Conservation (phyloP, 257 asterid genomes). For the Fraxinus americana region DNA sequence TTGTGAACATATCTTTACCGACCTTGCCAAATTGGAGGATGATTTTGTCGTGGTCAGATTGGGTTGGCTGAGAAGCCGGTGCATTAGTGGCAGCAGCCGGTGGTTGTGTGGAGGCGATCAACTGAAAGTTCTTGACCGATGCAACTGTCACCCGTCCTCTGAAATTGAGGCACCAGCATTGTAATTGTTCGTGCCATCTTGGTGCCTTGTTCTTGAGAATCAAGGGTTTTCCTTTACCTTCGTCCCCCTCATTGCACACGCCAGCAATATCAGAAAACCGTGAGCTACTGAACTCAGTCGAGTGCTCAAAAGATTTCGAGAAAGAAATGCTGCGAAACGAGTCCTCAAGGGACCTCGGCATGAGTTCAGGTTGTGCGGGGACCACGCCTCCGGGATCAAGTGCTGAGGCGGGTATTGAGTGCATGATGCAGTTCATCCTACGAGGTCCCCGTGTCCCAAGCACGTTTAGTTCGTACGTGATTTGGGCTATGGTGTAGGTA, state of each 20-base stretch:
- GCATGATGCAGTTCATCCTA: slow-evolving; percentile 64
- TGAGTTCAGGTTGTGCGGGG: slow-evolving; percentile 59
- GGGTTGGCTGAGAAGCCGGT: slow-evolving; percentile 38
- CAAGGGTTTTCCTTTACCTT: slow-evolving; percentile 43
- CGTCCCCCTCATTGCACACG: slow-evolving; percentile 29
- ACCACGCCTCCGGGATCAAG: slow-evolving; percentile 58
- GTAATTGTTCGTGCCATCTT: slow-evolving; percentile 71
- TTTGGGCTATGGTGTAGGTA: slow-evolving; percentile 62
- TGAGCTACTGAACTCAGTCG: slow-evolving; percentile 65
- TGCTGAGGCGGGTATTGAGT: slow-evolving; percentile 57
- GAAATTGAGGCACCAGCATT: slow-evolving; percentile 76
- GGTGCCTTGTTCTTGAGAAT: slow-evolving; percentile 71
- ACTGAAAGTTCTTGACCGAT: slow-evolving; percentile 69
- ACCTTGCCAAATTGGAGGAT: slow-evolving; percentile 75
- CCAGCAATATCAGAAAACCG: slow-evolving; percentile 48
- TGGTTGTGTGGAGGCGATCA: slow-evolving; percentile 52
- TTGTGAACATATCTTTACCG: slow-evolving; percentile 67
- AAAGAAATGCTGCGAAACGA: slow-evolving; percentile 65
- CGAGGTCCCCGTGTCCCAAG: slow-evolving; percentile 76
- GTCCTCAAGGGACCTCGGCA: slow-evolving; percentile 59
- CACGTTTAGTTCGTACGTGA: slow-evolving; percentile 66
- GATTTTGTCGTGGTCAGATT: slow-evolving; percentile 55
- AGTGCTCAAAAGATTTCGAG: slow-evolving; percentile 44
- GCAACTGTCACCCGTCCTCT: slow-evolving; percentile 77
- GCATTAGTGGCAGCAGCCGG: slow-evolving; percentile 10